Base-by-base conservation (phyloP, 2,329 filamentous ascomycete species). In the Xylaria sp. region DNA sequence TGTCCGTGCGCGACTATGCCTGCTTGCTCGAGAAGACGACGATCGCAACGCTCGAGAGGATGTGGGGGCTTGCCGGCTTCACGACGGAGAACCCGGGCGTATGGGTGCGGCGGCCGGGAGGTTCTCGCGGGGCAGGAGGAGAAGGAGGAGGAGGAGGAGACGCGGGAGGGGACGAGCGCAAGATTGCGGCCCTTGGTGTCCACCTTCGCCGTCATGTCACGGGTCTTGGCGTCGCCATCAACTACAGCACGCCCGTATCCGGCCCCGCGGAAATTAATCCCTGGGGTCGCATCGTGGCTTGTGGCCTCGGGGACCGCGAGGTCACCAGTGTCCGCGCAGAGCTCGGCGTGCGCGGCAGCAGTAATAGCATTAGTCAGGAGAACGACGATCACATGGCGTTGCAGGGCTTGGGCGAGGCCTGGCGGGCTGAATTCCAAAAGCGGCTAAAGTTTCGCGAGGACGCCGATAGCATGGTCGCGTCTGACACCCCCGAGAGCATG, bases 131-230 rank as follows among this genome's bases (percentile, higher is more conserved):
- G 23, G 28, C 28, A 28, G 28, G 3, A 28, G 28, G 28, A 28
- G 28, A 28, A 28, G 28, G 28, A 28, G 71, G 68, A 13, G 13
- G 41, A 9, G 66, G n/a, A 23, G 46, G 37, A 39, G 18, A 75
- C 76, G 1, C 80, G 83, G 62, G 20, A 28, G 28, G 15, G 12
- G 76, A 78, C 0, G 82, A 85, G 66, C 84, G 86, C 75, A 99
- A 98, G 84, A 94, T 99, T 74, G 93, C 94, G 0, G 94, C 94
- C 0, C 84, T 98, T 51, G 96, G 96, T 0, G 93, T 99, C n/a
- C 94, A 98, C 82, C 87, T 98, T 71, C 85, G 94, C 15, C 85
- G 95, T 55, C 90, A 97, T 80, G 87, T 98, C 46, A 94, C 91
- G 28, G 93, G 91, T 70, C 92, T 97, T 79, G 96, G 96, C 7